phyloP scores from a whole-genome alignment of 1,284 basidiomycete genomes.

The Neotropicomus parvogracilis region DNA sequence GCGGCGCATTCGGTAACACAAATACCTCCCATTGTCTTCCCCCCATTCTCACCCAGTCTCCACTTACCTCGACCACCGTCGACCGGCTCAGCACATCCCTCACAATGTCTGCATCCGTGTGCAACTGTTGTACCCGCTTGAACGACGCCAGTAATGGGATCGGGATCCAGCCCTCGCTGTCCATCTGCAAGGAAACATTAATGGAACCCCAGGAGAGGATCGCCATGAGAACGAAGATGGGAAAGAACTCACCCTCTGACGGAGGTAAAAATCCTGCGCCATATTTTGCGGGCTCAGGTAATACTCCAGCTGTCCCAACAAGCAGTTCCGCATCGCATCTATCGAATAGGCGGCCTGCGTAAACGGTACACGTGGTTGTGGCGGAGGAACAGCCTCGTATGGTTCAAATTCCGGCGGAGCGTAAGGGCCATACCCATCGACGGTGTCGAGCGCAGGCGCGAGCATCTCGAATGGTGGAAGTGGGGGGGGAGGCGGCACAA shows the following conservation, averaged over 20 bases:
- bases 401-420: conserved; percentile 21
- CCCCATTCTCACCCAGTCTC: conserved; percentile 63
- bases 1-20: conserved; percentile 66
- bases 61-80: conserved; percentile 69
- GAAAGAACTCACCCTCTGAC: conserved; percentile 58
- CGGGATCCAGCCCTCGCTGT: conserved; percentile 82
- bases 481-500: neutral
- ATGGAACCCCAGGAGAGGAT: neutral
- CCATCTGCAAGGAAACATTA: conserved; percentile 62
- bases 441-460: conserved; percentile 16
- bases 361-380: conserved; percentile 34
- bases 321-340: conserved; percentile 60
- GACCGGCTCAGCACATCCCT: conserved; percentile 70
- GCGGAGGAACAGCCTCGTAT: conserved; percentile 34
- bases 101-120: conserved; percentile 63
- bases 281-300: conserved; percentile 87
- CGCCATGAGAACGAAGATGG: neutral
- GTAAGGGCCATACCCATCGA: conserved; percentile 28
- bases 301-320: conserved; percentile 84
- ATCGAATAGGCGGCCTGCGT: conserved; percentile 63
- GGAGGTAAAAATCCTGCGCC: conserved; percentile 77
- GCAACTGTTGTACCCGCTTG: conserved; percentile 75
- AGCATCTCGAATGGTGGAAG: conserved; percentile 22
- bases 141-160: conserved; percentile 81
- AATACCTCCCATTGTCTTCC: conserved; percentile 57